phyloP scores from a whole-genome alignment of 805 yeast species.

The Candida koratica region DNA sequence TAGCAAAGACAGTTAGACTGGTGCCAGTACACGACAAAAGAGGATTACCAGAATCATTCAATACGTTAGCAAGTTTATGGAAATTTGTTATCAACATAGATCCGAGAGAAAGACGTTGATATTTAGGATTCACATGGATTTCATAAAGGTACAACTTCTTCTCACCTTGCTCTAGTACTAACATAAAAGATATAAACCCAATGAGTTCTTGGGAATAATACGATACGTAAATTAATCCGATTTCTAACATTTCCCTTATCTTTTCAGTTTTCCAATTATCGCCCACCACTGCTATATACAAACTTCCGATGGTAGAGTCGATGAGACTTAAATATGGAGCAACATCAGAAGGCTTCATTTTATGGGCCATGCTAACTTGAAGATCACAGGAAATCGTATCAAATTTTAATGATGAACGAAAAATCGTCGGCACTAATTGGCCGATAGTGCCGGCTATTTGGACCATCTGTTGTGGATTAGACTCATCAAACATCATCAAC shows the following conservation, averaged over 20 bases:
- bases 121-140: conserved; percentile 42
- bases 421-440: conserved; percentile 7
- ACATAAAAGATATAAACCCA: conserved; percentile 46
- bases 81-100: conserved; percentile 31
- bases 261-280: conserved; percentile 41
- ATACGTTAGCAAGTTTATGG: conserved; percentile 25
- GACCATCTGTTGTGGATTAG: conserved; percentile 17
- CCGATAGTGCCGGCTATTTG: conserved; percentile 13
- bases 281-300: conserved; percentile 30
- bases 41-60: conserved; percentile 9
- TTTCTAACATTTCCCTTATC: conserved; percentile 43
- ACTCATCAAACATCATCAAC: conserved; percentile 17
- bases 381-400: not conserved
- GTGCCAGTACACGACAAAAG: conserved; percentile 22
- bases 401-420: conserved; percentile 7
- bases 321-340: conserved; percentile 21
- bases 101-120: conserved; percentile 39
- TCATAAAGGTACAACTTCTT: conserved; percentile 53
- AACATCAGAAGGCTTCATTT: not conserved
- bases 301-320: conserved; percentile 24
- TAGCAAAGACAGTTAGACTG: conserved; percentile 49
- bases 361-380: not conserved
- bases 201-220: conserved; percentile 21
- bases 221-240: conserved; percentile 44
- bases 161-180: conserved; percentile 37